Conservation (phyloP, 352 stramenopile species). For the Phytophthora hibernalis region DNA sequence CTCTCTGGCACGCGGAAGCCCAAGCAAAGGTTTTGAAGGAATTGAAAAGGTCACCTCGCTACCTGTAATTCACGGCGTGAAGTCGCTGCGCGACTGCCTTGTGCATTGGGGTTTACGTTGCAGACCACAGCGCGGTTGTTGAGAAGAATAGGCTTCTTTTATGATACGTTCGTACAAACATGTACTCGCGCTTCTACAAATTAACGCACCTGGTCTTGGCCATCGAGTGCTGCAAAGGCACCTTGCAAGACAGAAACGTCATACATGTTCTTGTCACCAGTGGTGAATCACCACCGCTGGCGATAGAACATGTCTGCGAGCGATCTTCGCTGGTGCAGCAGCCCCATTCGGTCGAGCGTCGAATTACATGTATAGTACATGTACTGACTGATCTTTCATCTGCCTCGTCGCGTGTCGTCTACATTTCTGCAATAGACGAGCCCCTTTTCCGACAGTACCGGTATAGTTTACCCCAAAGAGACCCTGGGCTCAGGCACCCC, state of each 20-base stretch:
- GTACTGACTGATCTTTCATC: background rate
- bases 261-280: background rate
- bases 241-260: background rate
- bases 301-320: background rate
- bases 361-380: too few species aligned
- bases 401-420: conserved; percentile 29
- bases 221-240: too few species aligned
- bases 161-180: conserved; percentile 25
- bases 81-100: background rate
- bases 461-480: conserved; percentile 14
- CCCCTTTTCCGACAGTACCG: conserved; percentile 22
- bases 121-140: conserved; percentile 5
- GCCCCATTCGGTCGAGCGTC: background rate
- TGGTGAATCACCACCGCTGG: too few species aligned
- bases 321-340: background rate
- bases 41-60: too few species aligned
- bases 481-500: background rate
- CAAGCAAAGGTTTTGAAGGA: too few species aligned
- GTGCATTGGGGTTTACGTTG: conserved; percentile 10
- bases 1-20: too few species aligned
- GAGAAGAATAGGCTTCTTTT: conserved; percentile 21
- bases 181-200: background rate
- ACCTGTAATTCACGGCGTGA: background rate
- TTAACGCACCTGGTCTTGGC: too few species aligned
- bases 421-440: conserved; percentile 22